Evolutionary conservation across 768 basidiomycete genomes (phyloP), one percentile per base, ranked within the genome.

Genomic region (Suillus plorans): DNA sequence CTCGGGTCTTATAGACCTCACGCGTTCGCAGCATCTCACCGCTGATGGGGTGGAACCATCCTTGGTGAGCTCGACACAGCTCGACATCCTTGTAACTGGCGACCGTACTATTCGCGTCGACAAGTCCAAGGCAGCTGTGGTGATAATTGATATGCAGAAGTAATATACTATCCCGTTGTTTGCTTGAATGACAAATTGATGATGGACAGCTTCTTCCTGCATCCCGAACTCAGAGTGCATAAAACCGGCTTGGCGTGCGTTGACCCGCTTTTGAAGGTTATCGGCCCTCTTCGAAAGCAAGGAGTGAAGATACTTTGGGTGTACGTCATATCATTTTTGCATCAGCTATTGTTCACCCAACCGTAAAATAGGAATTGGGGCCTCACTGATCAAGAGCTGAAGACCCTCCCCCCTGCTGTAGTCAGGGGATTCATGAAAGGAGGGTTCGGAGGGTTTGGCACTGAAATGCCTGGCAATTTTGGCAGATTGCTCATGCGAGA

Each of bases 71-170:
- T 50, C 77, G 65, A 53, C 69, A 56, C 86, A 88, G 66, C 71
- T 81, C 13, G 88, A 90, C 42, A 79, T 90, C 42, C 73, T 78
- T 4, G 87, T 86, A 5, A 79, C 86, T 64, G 82, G 84, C 20
- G 80, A 81, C 25, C 80, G 86, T 28, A 77, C 74, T 22, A 74
- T 89, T 56, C 78, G 88, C 59, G 75, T 89, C 34, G 79, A 84
- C 68, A 80, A 78, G 41, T 74, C 80, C 37, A 74, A 78, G 57
- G 84, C 81, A 20, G 89, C 88, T 12, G 73, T 85, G 62, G 83
- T 89, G n/a, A 79, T 90, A 22, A 81, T 89, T 60, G 89, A 89
- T 69, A 90, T 90, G 89, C 89, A 90, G 72, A 90, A 89, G 89
- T 89, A 69, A 65, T 80, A 67, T 20, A 44, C 41, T n/a, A 31